A percentile compares a stretch with the other conserved stretches of the same genome.
Conservation (phyloP, 805 yeast genomes). For the Candida nitratophila region DNA sequence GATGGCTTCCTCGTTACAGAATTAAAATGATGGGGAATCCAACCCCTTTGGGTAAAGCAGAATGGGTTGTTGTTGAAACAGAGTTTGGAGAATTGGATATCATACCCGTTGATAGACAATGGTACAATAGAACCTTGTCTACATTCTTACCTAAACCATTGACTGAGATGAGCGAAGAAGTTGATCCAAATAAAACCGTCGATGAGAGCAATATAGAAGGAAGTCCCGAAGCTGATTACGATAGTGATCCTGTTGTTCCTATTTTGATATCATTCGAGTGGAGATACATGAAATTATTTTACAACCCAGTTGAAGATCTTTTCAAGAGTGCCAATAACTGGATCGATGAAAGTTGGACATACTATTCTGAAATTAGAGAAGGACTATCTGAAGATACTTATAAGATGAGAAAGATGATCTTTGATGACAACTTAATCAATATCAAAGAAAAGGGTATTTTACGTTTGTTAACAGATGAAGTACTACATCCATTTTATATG, state of each 20-base stretch:
- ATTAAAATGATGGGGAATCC: conserved; percentile 59
- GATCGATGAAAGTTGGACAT: conserved; percentile 77
- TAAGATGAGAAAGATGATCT: conserved; percentile 64
- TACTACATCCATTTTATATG: conserved; percentile 89
- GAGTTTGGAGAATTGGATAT: conserved; percentile 82
- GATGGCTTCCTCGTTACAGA: conserved; percentile 83
- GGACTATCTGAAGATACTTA: conserved; percentile 69
- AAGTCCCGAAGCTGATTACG: conserved; percentile 13
- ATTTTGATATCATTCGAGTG: conserved; percentile 66
- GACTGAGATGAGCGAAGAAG: conserved; percentile 6
- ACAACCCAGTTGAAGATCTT: conserved; percentile 82
- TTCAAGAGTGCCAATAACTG: conserved; percentile 81
- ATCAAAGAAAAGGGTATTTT: conserved; percentile 64
- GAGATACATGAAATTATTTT: conserved; percentile 75
- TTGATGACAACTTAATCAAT: conserved; percentile 71
- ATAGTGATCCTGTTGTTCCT: conserved; percentile 62
- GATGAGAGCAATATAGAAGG: conserved; percentile 9
- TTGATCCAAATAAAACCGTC: conserved; percentile 20
- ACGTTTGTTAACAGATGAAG: conserved; percentile 74
- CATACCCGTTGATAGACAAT: conserved; percentile 44
- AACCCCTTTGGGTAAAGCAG: conserved; percentile 71
- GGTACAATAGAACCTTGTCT: conserved; percentile 69
- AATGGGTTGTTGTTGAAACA: conserved; percentile 91
- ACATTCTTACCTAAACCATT: conserved; percentile 43
- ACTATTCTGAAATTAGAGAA: conserved; percentile 42